Percentiles rank a stretch among this genome's conserved stretches.
These are phyloP conservation scores for Neurospora sp. DNA, from an alignment of 2,329 filamentous ascomycete genomes.

Conservation along the genomic window DNA sequence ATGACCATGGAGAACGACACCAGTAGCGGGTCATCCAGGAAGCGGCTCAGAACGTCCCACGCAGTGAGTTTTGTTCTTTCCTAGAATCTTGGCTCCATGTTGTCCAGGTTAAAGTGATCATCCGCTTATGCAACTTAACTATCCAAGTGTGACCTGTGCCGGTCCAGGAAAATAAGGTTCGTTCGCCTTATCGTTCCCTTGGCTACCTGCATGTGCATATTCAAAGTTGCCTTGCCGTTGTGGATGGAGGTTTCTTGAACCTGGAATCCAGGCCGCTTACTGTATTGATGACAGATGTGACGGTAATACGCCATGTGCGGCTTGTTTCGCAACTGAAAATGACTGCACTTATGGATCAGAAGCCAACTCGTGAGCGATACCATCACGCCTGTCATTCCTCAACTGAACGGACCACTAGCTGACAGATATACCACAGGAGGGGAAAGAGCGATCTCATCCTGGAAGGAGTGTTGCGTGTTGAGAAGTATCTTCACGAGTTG, in stretches of 20 bases:
- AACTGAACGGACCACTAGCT: neutral
- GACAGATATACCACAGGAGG: conserved; percentile 22
- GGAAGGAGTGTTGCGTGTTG: conserved; percentile 38
- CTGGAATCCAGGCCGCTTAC: conserved; percentile 2
- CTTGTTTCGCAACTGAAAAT: conserved; percentile 26
- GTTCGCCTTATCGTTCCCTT: neutral
- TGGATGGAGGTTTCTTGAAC: neutral
- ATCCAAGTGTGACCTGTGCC: conserved; percentile 35
- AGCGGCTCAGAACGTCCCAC: conserved; percentile 32
- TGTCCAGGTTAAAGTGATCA: neutral
- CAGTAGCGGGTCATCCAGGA: conserved; percentile 24
- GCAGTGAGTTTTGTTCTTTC: conserved; percentile 22
- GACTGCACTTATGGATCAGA: conserved; percentile 33
- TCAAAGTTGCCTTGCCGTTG: neutral
- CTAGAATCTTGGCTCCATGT: neutral
- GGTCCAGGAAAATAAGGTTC: conserved; percentile 37
- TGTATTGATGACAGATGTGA: conserved; percentile 29
- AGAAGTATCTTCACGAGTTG: conserved; percentile 35
- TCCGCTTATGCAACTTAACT: conserved; percentile 4
- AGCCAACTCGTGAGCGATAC: conserved; percentile 30
- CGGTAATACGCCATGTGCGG: conserved; percentile 34
- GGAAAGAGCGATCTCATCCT: conserved; percentile 43
- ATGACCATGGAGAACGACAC: conserved; percentile 18
- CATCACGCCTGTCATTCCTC: neutral
- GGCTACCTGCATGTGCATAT: neutral